Base-by-base conservation (phyloP, 768 basidiomycete genomes). In the Pulveroboletus sp. region DNA sequence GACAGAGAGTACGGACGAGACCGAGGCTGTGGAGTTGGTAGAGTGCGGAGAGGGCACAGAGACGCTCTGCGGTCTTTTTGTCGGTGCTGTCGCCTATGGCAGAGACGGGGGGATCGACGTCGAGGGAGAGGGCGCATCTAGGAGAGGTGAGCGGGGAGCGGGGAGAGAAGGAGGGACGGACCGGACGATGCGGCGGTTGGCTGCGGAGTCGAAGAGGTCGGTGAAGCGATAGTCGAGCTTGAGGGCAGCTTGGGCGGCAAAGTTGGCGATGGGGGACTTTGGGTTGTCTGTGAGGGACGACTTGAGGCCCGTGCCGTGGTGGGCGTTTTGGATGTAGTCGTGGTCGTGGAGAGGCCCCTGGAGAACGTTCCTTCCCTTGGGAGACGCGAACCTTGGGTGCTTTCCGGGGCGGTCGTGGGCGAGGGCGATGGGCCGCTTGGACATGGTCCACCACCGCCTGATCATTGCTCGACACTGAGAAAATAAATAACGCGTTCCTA, bases 41-140 rank as follows among this genome's bases (percentile, higher is more conserved):
- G 29, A 87, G 66, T 7, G 83, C 85, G 37, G 83, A 83, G 22
- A 92, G 68, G 2, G 85, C 84, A 6, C 90, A 89, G n/a, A 93
- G 71, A 63, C 77, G 77, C 56, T 86, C 80, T 1, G 92, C 83
- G 19, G 83, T 76, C 56, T 82, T 84, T 64, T 75, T 82, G 13
- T 68, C 72, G 5, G 63, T 11, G 39, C 74, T 69, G 65, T 90
- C 85, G 7, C 88, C 90, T 3, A 83, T 65, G 8, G 80, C 89
- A 47, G 76, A 58, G 29, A 89, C 63, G 12, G 66, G 67, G 6
- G 63, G 63, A n/a, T 47, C 53, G 22, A 61, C 64, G 26, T 61
- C 57, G 31, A 69, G 61, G 4, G 35, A 20, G 38, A 71, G 56
- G 20, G 64, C 50, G 7, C 56, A 61, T 39, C 62, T 64, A 49